A percentile compares a stretch with the other conserved stretches of the same genome.
These are phyloP conservation scores for Phellinidium pouzarii DNA, from an alignment of 1,284 basidiomycete species.

Conservation along the genomic window DNA sequence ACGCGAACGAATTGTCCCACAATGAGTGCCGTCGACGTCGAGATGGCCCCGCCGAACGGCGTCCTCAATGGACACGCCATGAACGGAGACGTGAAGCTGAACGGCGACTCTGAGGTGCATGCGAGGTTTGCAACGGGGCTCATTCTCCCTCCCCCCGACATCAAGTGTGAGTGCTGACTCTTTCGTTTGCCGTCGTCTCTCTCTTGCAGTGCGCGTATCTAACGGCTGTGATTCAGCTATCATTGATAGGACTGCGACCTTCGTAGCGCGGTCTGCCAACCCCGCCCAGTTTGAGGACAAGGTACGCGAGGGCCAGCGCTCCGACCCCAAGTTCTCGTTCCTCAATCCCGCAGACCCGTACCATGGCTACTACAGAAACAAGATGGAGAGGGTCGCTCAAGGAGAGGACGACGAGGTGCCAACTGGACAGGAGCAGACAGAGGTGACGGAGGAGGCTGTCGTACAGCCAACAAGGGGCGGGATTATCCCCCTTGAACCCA, in stretches of 20 bases:
- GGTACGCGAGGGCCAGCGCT: slow-evolving; percentile 89
- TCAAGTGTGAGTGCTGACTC: slow-evolving; percentile 62
- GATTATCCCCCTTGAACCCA: slow-evolving; percentile 58
- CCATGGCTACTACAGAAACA: slow-evolving; percentile 93
- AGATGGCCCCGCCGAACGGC: slow-evolving; percentile 28
- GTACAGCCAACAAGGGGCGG: slow-evolving; percentile 12
- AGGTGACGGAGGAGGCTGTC: slow-evolving; percentile 36
- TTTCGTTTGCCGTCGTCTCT: slow-evolving; percentile 13
- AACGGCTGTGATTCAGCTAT: slow-evolving; percentile 49
- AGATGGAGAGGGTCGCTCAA: slow-evolving; percentile 69
- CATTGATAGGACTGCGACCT: slow-evolving; percentile 94
- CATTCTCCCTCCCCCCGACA: slow-evolving; percentile 89
- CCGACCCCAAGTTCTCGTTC: slow-evolving; percentile 95
- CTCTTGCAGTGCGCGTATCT: not conserved
- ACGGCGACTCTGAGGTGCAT: slow-evolving; percentile 31
- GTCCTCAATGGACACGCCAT: slow-evolving; percentile 31
- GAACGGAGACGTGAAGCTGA: slow-evolving; percentile 36
- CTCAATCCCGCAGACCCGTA: slow-evolving; percentile 92
- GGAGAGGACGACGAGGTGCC: slow-evolving; percentile 61
- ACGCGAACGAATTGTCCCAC: not conserved
- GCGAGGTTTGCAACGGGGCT: slow-evolving; percentile 73
- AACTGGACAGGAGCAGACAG: slow-evolving; percentile 33
- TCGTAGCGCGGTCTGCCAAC: slow-evolving; percentile 86
- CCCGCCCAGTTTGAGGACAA: slow-evolving; percentile 90
- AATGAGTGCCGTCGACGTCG: slow-evolving; percentile 36